Base-by-base conservation (phyloP, 495 filamentous ascomycete species). In the Articulospora tetracladia region DNA sequence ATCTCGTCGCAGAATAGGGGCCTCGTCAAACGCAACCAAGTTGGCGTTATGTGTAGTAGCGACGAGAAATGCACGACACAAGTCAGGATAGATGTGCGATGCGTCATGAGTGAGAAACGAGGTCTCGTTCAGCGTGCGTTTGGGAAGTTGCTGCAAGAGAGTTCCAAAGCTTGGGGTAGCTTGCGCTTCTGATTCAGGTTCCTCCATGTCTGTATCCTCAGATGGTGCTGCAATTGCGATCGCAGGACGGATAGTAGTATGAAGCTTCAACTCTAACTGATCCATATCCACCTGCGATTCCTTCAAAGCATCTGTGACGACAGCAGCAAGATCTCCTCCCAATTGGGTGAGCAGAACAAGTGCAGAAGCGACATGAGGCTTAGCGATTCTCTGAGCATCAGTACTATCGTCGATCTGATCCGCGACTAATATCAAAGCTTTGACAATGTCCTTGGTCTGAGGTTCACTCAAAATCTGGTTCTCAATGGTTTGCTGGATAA, bases 231-330 rank as follows among this genome's bases (percentile, higher is more conserved):
- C 68, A 28, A 72, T 63, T 12, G 65, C 65, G 55, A 68, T 69
- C 60, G 53, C 76, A 53, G 68, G 82, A 62, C 73, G 82, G 47
- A 92, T 80, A 19, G 83, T 73, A 11, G 84, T 85, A 27, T 89
- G 85, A 15, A 95, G 76, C 58, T 79, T 86, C 67, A 87, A 74
- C 66, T 93, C 89, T 11, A 93, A 74, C 36, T 82, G 79, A 55
- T 86, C 79, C 27, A 91, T 75, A 59, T 91, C 83, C 52, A 90
- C 71, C 10, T 85, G 76, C 1, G 83, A 79, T 32, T 85, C 83
- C 11, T 79, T 73, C 55, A 93, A 72, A 11, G 82, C 73, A 46
- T 76, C 77, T 51, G 80, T 78, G 58, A 91, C 81, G 46, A 83
- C 73, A 32, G 81, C 79, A 13, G 84, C 85, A n/a, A 82, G 62